Conservation (phyloP, 768 basidiomycete species). For the Myochromella boudieri region DNA sequence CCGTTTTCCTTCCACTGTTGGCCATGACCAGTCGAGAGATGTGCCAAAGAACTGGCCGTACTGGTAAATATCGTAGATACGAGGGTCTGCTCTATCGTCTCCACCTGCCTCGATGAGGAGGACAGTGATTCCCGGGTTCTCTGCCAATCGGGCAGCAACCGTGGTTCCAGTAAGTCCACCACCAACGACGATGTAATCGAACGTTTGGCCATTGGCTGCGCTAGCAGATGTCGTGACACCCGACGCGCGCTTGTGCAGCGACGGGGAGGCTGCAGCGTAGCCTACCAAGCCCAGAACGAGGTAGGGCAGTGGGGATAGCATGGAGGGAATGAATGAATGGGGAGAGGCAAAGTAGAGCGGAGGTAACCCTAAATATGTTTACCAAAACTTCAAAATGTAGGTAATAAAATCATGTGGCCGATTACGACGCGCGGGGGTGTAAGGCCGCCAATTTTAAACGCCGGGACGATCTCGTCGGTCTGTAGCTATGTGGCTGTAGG, state of each 20-base stretch:
- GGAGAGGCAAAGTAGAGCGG: background rate
- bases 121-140: slow-evolving; percentile 40
- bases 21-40: slow-evolving; percentile 46
- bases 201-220: slow-evolving; percentile 34
- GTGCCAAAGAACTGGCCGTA: slow-evolving; percentile 42
- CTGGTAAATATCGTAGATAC: slow-evolving; percentile 45
- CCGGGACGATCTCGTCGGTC: too few relatives aligned
- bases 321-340: slow-evolving; percentile 1
- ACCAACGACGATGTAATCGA: slow-evolving; percentile 46
- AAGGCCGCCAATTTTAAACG: too few relatives aligned
- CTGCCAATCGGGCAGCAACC: slow-evolving; percentile 47
- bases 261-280: slow-evolving; percentile 17
- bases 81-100: slow-evolving; percentile 42
- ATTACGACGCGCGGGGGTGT: too few relatives aligned
- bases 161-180: slow-evolving; percentile 48
- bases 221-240: slow-evolving; percentile 33
- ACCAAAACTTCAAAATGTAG: too few relatives aligned
- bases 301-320: slow-evolving; percentile 2
- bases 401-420: too few relatives aligned
- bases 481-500: too few relatives aligned
- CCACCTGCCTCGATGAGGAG: slow-evolving; percentile 53
- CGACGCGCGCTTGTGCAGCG: slow-evolving; percentile 26
- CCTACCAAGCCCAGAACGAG: slow-evolving; percentile 13
- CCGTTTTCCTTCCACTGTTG: slow-evolving; percentile 37
- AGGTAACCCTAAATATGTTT: too few relatives aligned